phyloP scores from a whole-genome alignment of 1,139 yeast species.

The Pneumocystis wakefieldiae region DNA sequence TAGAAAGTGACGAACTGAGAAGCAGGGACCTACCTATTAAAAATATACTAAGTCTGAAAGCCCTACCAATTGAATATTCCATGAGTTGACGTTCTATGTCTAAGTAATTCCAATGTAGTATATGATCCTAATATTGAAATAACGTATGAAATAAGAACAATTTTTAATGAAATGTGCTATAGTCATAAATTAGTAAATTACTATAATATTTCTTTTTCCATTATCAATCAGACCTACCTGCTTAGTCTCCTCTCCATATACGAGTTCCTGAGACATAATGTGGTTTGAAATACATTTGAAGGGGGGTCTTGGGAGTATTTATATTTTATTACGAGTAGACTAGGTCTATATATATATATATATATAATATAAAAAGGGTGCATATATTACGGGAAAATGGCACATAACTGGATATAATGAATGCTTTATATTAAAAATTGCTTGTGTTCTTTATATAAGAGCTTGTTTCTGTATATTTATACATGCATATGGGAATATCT shows the following conservation, averaged over 20 bases:
- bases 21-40: not conserved
- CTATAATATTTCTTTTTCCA: not conserved
- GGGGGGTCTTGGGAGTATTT: not conserved
- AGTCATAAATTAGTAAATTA: not conserved
- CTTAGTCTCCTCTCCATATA: not conserved
- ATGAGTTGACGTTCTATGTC: constrained; percentile 1
- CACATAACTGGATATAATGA: too few species aligned
- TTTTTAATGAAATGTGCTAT: not conserved
- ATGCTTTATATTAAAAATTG: too few species aligned
- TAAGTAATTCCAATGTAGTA: constrained; percentile 7
- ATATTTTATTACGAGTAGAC: not conserved
- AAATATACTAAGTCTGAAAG: not conserved
- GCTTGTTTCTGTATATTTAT: too few species aligned
- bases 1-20: constrained; percentile 4
- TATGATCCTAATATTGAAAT: constrained; percentile 5
- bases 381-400: too few species aligned
- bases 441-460: too few species aligned
- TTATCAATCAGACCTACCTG: not conserved
- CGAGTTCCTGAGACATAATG: not conserved
- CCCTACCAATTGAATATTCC: not conserved
- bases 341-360: not conserved
- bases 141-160: not conserved
- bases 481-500: too few species aligned
- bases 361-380: too few species aligned
- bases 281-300: not conserved